Evolutionary conservation across 2,329 filamentous ascomycete species (phyloP), one percentile per base, ranked within the genome.

Genomic region (Stachybotrys chlorohalonatus): DNA sequence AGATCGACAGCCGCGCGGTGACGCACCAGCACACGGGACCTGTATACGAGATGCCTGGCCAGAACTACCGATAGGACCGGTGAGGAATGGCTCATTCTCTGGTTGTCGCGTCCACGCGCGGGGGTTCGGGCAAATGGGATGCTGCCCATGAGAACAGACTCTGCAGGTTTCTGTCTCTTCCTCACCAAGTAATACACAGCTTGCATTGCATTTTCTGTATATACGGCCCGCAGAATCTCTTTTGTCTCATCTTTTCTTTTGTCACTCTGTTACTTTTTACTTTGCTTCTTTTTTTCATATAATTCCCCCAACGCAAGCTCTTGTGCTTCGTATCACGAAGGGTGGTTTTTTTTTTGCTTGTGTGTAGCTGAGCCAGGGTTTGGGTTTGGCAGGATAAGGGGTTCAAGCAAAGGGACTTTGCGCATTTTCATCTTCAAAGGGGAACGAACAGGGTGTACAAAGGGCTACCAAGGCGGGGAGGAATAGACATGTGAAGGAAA

Each of bases 41-140:
- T 1, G 70, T 75, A 6, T 75, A 72, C 55, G 73, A 75, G 64
- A 75, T 75, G 73, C 69, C 73, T 3, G 60, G 68, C 11, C 66
- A 74, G 58, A 58, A 55, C 32, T 74, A 73, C 58, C 64, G 65
- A 55, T 74, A 64, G 62, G 60, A 16, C 42, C 17, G 46, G 39
- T 15, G 46, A 47, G 11, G 31, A 16, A 36, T 6, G 15, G 50
- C 16, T n/a, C 31, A n/a, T 30, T 15, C 4, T 4, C 24, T 24
- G 2, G 24, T 24, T 24, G 2, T 2, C 24, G 4, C 24, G 24
- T 24, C 24, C 24, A 24, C 24, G 4, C 2, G 24, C 24, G 24
- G 2, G 24, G 24, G 2, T 24, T 24, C 24, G 24, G 24, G 24
- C 24, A 24, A 24, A 24, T 4, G 24, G 24, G 24, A 24, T 24